Base-by-base conservation (phyloP, 768 basidiomycete genomes). In the Coprinopsis strossmayeri region DNA sequence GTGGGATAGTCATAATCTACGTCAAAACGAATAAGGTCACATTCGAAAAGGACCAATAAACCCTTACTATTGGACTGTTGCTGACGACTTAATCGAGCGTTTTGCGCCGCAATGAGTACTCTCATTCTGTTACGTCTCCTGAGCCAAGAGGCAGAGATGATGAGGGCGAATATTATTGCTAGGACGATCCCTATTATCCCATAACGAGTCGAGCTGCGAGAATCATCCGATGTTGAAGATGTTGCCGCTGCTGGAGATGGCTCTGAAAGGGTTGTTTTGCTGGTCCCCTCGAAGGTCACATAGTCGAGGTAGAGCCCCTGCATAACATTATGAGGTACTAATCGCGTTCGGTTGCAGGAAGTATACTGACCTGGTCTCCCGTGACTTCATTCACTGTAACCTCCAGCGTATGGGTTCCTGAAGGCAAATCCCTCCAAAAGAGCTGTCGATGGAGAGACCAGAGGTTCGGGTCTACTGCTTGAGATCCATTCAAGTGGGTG, bases 341-440 rank as follows among this genome's bases (percentile, higher is more conserved):
- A n/a, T n/a, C n/a, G n/a, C n/a, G n/a, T n/a, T n/a, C n/a, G n/a
- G n/a, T n/a, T n/a, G n/a, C n/a, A n/a, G n/a, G n/a, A n/a, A n/a
- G n/a, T n/a, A n/a, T n/a, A n/a, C n/a, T n/a, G 21, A 50, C 49
- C 49, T 50, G 49, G 23, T 50, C 34, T n/a, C 43, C 49, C n/a
- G 42, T 44, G 21, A 50, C 25, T 38, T 50, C 42, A 12, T 18
- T 38, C 2, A 50, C n/a, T 3, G 32, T 45, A 5, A 50, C 43
- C 3, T 7, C 40, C 34, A 50, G 34, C 1, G 43, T 45, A 35
- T 50, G 49, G 12, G 30, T 37, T 24, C 43, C 49, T 2, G 42
- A 25, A 5, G 15, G 13, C 20, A 50, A 20, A 21, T 20, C 34
- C 24, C 37, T 21, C n/a, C 9, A 28, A 27, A 45, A 50, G 21